These are phyloP conservation scores for Orychophragmus violaceus DNA, from an alignment of 345 rosid genomes.

Conservation along the genomic window DNA sequence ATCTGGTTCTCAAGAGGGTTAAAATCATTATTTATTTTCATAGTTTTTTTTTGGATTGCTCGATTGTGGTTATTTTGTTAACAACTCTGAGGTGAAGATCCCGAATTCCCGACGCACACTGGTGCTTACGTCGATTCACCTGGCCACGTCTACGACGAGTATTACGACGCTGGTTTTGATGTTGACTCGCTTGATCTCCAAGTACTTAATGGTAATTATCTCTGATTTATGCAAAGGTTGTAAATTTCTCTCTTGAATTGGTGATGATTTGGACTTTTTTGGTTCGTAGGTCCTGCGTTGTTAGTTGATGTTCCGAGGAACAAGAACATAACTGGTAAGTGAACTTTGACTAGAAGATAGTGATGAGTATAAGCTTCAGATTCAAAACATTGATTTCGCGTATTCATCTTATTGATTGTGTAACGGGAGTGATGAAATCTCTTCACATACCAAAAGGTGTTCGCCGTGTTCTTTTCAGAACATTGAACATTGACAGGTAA, in stretches of 20 bases:
- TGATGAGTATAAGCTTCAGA: no score
- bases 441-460: constrained; percentile 70
- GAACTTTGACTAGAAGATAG: no score
- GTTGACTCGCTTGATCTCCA: constrained; percentile 79
- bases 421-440: constrained; percentile 77
- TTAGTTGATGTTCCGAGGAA: constrained; percentile 55
- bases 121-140: constrained; percentile 95
- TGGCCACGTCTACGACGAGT: constrained; percentile 67
- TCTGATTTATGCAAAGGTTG: background rate
- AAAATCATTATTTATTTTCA: no score
- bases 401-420: no score
- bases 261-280: background rate
- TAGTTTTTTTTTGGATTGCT: no score
- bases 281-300: constrained; percentile 46
- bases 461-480: constrained; percentile 81
- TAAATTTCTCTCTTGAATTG: background rate
- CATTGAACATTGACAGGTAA: constrained; percentile 87
- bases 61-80: no score
- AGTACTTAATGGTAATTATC: constrained; percentile 48
- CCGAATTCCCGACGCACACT: constrained; percentile 66
- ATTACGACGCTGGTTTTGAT: constrained; percentile 82
- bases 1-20: no score
- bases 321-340: constrained; percentile 50
- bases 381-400: no score
- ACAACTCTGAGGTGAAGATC: constrained; percentile 68